Percentiles rank a stretch among this genome's conserved stretches.
These are phyloP conservation scores for Pythium myriotylum DNA, from an alignment of 352 stramenopile species.

Conservation along the genomic window DNA sequence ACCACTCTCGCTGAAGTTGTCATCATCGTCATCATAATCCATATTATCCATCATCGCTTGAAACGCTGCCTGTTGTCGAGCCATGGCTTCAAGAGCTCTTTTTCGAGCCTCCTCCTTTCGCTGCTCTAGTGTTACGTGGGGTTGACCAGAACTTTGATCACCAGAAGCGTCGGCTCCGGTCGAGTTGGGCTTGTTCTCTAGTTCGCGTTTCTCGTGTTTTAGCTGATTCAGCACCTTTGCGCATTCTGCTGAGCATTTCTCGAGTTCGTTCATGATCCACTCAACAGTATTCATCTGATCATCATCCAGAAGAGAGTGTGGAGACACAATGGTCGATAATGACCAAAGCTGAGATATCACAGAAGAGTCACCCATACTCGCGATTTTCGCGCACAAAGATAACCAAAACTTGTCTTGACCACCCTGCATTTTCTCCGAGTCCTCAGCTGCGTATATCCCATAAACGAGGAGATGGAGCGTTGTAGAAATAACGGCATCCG, in stretches of 20 bases:
- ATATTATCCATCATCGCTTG: slow-evolving; percentile 79
- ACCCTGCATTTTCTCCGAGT: slow-evolving; percentile 9
- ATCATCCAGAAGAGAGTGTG: slow-evolving; percentile 44
- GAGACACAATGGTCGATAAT: slow-evolving; percentile 45
- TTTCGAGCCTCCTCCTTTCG: slow-evolving; percentile 79
- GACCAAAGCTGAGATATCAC: slow-evolving; percentile 56
- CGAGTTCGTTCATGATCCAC: slow-evolving; percentile 75
- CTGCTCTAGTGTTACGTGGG: slow-evolving; percentile 57
- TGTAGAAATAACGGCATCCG: slow-evolving; percentile 84
- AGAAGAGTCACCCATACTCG: slow-evolving; percentile 41
- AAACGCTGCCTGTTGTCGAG: slow-evolving; percentile 81
- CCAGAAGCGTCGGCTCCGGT: neutral
- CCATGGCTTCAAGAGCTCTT: slow-evolving; percentile 78
- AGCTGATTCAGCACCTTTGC: slow-evolving; percentile 19
- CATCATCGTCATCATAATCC: slow-evolving; percentile 30
- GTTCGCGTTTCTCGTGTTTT: slow-evolving; percentile 34
- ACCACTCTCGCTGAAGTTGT: slow-evolving; percentile 31
- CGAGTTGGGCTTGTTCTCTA: neutral
- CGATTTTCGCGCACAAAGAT: slow-evolving; percentile 41
- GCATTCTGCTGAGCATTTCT: slow-evolving; percentile 45
- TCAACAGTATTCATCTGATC: slow-evolving; percentile 76
- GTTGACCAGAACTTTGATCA: no score
- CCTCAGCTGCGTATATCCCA: slow-evolving; percentile 63
- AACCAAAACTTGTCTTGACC: slow-evolving; percentile 50
- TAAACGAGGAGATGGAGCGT: slow-evolving; percentile 81